Conservation (phyloP, 139 green algal species). For the Marvania coccoides region DNA sequence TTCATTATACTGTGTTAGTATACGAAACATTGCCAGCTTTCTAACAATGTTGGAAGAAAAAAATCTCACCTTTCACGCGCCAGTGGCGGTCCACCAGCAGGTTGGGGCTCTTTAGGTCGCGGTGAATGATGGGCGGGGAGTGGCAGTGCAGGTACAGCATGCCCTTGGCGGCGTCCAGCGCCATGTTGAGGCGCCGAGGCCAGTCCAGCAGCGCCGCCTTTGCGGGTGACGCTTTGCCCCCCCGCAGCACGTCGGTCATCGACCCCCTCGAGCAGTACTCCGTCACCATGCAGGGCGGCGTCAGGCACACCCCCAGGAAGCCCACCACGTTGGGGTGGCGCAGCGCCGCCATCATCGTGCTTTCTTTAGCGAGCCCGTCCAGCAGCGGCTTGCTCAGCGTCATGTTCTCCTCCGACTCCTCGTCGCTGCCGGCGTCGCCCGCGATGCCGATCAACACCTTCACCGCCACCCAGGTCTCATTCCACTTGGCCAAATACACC, state of each 20-base stretch:
- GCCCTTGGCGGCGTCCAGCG: constrained; percentile 48
- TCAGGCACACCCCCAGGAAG: constrained; percentile 52
- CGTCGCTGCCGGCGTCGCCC: constrained; percentile 13
- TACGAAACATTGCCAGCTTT: background rate
- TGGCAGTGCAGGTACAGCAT: constrained; percentile 50
- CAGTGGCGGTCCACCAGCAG: constrained; percentile 53
- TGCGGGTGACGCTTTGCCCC: constrained; percentile 7
- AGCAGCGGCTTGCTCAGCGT: constrained; percentile 12
- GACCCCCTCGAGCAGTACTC: constrained; percentile 56
- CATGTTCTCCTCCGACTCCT: constrained; percentile 12
- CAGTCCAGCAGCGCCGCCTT: constrained; percentile 40
- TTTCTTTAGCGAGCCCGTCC: constrained; percentile 31
- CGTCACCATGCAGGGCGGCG: constrained; percentile 21
- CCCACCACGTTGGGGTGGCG: constrained; percentile 49
- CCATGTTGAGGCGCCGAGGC: constrained; percentile 41
- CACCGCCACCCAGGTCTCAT: constrained; percentile 50
- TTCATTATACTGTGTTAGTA: background rate
- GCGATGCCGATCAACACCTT: constrained; percentile 36
- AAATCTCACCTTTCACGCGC: constrained; percentile 37
- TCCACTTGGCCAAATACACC: constrained; percentile 56
- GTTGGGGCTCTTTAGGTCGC: constrained; percentile 53
- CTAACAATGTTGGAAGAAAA: background rate
- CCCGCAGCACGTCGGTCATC: constrained; percentile 49
- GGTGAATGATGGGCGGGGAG: constrained; percentile 48
- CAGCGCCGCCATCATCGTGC: constrained; percentile 42